Evolutionary conservation across 805 yeast species (phyloP).

Genomic region (Cyberlindnera euphorbiae): DNA sequence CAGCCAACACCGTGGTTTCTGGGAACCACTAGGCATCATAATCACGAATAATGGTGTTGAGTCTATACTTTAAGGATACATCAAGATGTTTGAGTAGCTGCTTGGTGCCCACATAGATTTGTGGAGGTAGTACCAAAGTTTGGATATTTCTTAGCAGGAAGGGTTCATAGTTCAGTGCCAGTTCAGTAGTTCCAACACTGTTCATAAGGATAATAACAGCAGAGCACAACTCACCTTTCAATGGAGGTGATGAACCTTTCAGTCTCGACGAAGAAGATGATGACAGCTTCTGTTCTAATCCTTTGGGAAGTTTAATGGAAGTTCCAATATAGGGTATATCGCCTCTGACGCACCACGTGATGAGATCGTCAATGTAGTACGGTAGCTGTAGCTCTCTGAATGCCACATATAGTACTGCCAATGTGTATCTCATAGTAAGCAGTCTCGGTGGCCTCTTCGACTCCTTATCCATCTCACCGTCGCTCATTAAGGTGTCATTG

Average conservation of each 20-base stretch:
- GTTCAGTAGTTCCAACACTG: not conserved
- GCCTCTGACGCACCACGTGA: slow-evolving; percentile 37
- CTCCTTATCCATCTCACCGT: not conserved
- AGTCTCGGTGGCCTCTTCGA: slow-evolving; percentile 1
- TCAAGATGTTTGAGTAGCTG: slow-evolving; percentile 22
- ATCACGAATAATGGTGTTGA: not conserved
- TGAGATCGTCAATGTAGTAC: slow-evolving; percentile 43
- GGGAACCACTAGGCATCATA: slow-evolving; percentile 19
- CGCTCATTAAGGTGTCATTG: not conserved
- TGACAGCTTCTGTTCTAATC: slow-evolving; percentile 35
- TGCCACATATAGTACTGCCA: slow-evolving; percentile 46
- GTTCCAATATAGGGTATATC: slow-evolving; percentile 47
- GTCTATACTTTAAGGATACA: slow-evolving; percentile 8
- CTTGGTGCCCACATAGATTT: slow-evolving; percentile 35
- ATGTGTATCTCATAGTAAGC: not conserved
- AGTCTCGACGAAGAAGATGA: slow-evolving; percentile 36
- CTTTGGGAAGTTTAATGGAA: slow-evolving; percentile 34
- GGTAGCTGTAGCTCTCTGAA: slow-evolving; percentile 45
- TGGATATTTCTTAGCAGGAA: slow-evolving; percentile 37
- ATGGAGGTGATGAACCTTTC: slow-evolving; percentile 30
- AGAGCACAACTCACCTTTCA: slow-evolving; percentile 32
- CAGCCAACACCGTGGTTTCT: slow-evolving; percentile 16
- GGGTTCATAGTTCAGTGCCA: slow-evolving; percentile 31
- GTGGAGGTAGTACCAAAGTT: slow-evolving; percentile 46
- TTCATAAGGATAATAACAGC: slow-evolving; percentile 21